Percentiles rank a stretch among this genome's conserved stretches.
phyloP scores from a whole-genome alignment of 1,139 yeast species.

The Hyphopichia fennica region DNA sequence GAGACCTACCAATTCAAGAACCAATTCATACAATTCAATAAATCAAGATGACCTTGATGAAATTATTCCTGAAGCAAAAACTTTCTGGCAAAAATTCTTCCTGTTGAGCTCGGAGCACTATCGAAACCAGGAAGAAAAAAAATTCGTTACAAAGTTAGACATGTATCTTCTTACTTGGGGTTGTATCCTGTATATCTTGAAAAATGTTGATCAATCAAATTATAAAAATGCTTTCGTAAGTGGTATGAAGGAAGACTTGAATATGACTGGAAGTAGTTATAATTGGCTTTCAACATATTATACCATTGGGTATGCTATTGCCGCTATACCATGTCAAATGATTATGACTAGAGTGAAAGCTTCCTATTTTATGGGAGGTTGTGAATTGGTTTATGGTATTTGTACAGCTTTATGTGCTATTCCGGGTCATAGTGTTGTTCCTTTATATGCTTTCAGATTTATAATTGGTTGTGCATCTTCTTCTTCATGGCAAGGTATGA shows the following conservation, averaged over 20 bases:
- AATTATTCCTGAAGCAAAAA: background rate
- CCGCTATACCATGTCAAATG: constrained; percentile 51
- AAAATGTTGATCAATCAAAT: constrained; percentile 36
- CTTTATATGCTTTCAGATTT: constrained; percentile 16
- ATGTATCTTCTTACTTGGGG: constrained; percentile 4
- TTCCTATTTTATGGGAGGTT: constrained; percentile 43
- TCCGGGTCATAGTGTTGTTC: constrained; percentile 11
- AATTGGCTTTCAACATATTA: constrained; percentile 45
- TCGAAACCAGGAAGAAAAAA: constrained; percentile 2
- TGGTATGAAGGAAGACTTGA: constrained; percentile 51
- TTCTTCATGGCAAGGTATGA: constrained; percentile 16
- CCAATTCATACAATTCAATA: background rate
- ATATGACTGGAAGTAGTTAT: constrained; percentile 45
- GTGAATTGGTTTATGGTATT: constrained; percentile 53
- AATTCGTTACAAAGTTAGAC: constrained; percentile 5
- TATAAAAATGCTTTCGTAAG: constrained; percentile 49
- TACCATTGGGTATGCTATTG: constrained; percentile 54
- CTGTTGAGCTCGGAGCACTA: background rate
- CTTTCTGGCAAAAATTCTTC: background rate
- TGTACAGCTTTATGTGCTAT: constrained; percentile 36
- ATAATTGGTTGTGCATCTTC: constrained; percentile 16
- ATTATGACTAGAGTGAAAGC: constrained; percentile 49
- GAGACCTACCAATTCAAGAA: background rate
- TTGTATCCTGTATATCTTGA: constrained; percentile 10
- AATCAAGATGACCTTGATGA: background rate